Evolutionary conservation across 2,329 filamentous ascomycete genomes (phyloP).

Genomic region (Paecilomyces formosus): DNA sequence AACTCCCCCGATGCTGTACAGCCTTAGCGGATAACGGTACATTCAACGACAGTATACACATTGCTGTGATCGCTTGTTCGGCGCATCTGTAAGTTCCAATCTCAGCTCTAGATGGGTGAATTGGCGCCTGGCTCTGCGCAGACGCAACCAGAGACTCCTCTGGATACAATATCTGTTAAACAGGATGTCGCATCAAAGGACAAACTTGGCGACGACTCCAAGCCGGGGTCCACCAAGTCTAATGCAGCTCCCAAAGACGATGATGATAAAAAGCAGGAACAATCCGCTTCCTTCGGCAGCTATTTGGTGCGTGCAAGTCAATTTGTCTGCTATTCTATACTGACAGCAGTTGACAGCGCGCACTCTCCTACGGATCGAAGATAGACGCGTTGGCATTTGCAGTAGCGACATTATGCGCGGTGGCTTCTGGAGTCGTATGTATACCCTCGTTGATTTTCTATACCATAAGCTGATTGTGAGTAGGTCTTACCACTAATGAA

Average conservation of each 20-base stretch:
- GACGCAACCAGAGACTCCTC: not conserved
- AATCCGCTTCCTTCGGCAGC: not conserved
- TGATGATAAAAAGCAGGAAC: not conserved
- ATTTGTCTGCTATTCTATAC: not conserved
- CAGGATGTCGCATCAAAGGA: not conserved
- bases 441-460: not conserved
- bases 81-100: not conserved
- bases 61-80: not conserved
- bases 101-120: not conserved
- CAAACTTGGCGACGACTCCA: not conserved
- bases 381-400: not conserved
- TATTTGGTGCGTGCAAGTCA: not conserved
- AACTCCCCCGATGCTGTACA: no score
- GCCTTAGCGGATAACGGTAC: no score
- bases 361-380: not conserved
- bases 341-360: not conserved
- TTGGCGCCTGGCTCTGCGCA: not conserved
- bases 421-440: not conserved
- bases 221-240: not conserved
- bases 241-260: not conserved
- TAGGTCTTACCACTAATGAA: slow-evolving; percentile 47
- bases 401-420: not conserved
- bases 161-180: not conserved
- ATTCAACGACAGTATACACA: not conserved
- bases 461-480: not conserved